A percentile compares a stretch with the other conserved stretches of the same genome.
Conservation (phyloP, 495 filamentous ascomycete genomes). For the Penicillium tannophilum region DNA sequence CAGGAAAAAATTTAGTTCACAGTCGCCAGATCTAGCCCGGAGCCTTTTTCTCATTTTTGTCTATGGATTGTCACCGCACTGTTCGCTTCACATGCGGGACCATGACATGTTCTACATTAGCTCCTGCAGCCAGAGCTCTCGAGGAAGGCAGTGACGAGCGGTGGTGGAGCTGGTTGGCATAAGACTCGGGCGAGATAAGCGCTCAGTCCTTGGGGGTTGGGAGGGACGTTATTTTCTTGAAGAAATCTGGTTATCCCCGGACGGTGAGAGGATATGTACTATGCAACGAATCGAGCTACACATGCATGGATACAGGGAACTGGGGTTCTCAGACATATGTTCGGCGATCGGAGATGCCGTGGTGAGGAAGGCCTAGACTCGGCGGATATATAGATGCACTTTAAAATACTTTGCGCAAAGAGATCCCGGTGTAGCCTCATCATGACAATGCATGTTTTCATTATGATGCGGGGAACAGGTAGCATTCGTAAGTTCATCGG, state of each 20-base stretch:
- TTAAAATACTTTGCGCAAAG: conserved; percentile 4
- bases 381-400: neutral
- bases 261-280: neutral
- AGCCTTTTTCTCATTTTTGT: neutral
- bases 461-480: conserved; percentile 13
- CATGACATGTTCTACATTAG: conserved; percentile 30
- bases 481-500: neutral
- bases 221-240: neutral
- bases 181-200: conserved; percentile 28
- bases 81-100: conserved; percentile 30
- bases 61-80: conserved; percentile 16
- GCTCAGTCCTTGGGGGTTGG: conserved; percentile 22
- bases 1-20: neutral
- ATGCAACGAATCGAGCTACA: neutral
- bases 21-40: conserved; percentile 6
- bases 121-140: conserved; percentile 21
- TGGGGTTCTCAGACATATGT: neutral
- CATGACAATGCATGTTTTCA: conserved; percentile 27
- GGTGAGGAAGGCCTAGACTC: conserved; percentile 3
- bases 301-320: neutral
- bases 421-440: conserved; percentile 14
- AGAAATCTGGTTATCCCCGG: neutral
- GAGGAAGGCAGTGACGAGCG: conserved; percentile 19
- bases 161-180: conserved; percentile 13
- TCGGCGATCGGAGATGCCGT: conserved; percentile 7